Conservation (phyloP, 805 yeast genomes). For the Yarrowia hollandica region DNA sequence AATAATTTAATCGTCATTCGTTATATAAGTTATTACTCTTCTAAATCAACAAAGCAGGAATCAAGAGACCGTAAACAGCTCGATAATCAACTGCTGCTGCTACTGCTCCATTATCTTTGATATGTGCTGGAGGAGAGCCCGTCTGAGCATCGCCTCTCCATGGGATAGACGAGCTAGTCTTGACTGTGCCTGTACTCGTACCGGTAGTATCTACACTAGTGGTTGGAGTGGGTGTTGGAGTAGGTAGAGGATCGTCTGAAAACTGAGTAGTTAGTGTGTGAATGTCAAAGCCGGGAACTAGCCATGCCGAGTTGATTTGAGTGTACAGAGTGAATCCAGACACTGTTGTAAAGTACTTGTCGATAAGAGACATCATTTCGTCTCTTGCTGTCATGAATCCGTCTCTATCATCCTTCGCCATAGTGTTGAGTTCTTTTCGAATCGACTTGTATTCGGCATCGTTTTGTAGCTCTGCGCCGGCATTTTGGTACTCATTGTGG, state of each 20-base stretch:
- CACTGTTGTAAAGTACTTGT: constrained; percentile 8
- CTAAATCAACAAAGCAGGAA: constrained; percentile 11
- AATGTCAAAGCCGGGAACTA: background rate
- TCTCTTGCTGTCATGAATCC: constrained; percentile 7
- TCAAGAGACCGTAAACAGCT: constrained; percentile 2
- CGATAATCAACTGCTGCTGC: background rate
- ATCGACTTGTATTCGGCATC: constrained; percentile 4
- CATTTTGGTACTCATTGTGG: constrained; percentile 11
- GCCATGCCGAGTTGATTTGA: constrained; percentile 2
- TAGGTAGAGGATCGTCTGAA: constrained; percentile 5
- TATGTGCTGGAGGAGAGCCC: background rate
- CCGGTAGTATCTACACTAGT: background rate
- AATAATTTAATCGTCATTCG: no score
- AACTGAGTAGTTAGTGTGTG: constrained; percentile 12
- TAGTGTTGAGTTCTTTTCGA: background rate
- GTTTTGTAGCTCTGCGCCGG: background rate
- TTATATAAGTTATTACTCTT: no score
- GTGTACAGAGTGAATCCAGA: constrained; percentile 14
- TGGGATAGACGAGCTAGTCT: background rate
- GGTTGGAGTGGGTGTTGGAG: background rate
- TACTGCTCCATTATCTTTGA: background rate
- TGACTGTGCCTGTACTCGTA: background rate
- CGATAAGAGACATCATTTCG: constrained; percentile 8
- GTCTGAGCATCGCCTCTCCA: constrained; percentile 3
- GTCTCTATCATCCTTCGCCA: constrained; percentile 3